A percentile compares a stretch with the other conserved stretches of the same genome.
These are phyloP conservation scores for Aspergillus aculeatus DNA, from an alignment of 2,329 filamentous ascomycete species.

Conservation along the genomic window DNA sequence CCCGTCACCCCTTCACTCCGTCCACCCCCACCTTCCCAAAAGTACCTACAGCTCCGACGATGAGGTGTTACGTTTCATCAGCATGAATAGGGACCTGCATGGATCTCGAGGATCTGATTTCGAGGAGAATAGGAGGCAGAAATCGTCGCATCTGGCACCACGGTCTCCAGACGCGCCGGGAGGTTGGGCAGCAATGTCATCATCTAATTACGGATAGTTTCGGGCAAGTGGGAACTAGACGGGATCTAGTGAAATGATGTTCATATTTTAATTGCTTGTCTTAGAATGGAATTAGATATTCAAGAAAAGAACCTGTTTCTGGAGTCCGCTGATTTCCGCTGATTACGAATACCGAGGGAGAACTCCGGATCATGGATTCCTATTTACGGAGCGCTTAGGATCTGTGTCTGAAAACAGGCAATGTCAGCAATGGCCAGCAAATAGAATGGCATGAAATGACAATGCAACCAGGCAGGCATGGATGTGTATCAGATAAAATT, in stretches of 20 bases:
- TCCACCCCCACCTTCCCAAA: background rate
- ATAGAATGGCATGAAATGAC: background rate
- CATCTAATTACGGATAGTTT: constrained; percentile 11
- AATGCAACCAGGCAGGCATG: constrained; percentile 13
- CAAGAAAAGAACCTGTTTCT: background rate
- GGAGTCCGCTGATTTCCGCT: background rate
- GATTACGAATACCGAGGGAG: background rate
- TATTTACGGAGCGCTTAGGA: background rate
- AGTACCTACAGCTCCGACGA: background rate
- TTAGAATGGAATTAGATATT: background rate
- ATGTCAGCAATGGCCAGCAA: constrained; percentile 2
- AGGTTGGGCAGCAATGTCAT: constrained; percentile 39
- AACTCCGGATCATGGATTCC: background rate
- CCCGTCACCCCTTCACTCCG: background rate
- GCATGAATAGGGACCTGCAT: constrained; percentile 5
- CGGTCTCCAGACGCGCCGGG: constrained; percentile 11
- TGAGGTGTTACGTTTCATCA: constrained; percentile 9
- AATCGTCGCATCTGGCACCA: background rate
- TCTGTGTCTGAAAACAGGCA: constrained; percentile 1
- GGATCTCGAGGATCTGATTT: constrained; percentile 8
- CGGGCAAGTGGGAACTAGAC: constrained; percentile 11
- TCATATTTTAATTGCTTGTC: constrained; percentile 6
- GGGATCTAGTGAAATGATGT: constrained; percentile 6
- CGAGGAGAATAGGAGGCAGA: constrained; percentile 11
- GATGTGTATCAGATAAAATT: constrained; percentile 32